Evolutionary conservation across 306 rosid genomes (phyloP), one percentile per base, ranked within the genome.

Genomic region (Quercus rubra): DNA sequence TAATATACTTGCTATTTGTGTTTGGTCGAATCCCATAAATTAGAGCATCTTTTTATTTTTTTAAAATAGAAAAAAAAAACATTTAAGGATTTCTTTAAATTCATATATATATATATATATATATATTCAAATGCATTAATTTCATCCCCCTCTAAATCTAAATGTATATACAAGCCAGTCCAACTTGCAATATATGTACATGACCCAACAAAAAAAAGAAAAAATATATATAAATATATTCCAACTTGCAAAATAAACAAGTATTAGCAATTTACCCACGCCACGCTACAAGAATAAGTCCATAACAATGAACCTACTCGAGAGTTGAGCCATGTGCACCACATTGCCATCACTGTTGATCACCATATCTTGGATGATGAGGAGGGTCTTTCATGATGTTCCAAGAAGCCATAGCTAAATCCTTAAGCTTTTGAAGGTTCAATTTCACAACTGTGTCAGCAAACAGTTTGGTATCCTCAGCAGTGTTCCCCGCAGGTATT

Each of bases 401-500:
- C 64, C 28, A 58, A 7, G 81, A 72, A 35, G 89, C 79, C 71
- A 71, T 77, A 20, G 97, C 92, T 6, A 85, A 81, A 43, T 82
- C 90, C 6, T 83, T 91, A 72, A 94, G 99, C 83, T 94, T 94
- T 55, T 91, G 97, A 80, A 92, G 94, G 71, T 94, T 94, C 77
- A 94, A 90, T 81, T 89, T 94, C 1, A 94, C 89, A 3, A 92
- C 99, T 3, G 97, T 94, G 61, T 94, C 99, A 1, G 57, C 93
- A 14, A 92, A 94, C 95, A 92, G 91, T 89, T 90, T 92, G 0
- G 99, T 92, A 35, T 94, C 99, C 35, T 87, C 97, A 1, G 81
- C 90, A 2, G 97, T 90, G 59, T 92, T 94, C n/a, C 99, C 99
- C 58, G 89, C 88, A 0, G 99, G 99, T 73, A 94, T 90, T 23